Percentiles rank a stretch among this genome's conserved stretches.
Evolutionary conservation across 805 yeast genomes (phyloP).

Genomic region (Candida ipomoeae): DNA sequence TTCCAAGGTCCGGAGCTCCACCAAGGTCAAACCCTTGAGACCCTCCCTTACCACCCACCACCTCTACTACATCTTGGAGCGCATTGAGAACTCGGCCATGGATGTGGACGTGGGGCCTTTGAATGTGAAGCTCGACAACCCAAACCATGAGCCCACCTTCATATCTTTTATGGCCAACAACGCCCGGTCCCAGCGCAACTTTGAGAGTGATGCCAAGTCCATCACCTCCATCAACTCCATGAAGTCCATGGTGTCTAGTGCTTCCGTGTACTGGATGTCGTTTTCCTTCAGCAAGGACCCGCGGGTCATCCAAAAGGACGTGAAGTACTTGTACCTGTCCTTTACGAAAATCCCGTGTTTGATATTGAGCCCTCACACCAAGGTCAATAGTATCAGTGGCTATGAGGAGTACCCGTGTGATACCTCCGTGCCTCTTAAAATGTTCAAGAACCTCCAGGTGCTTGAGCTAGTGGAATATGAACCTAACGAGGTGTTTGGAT

Average conservation of each 20-base stretch:
- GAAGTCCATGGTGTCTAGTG: slow-evolving; percentile 45
- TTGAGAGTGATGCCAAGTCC: slow-evolving; percentile 44
- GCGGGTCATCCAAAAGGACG: slow-evolving; percentile 45
- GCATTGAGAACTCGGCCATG: slow-evolving; percentile 46
- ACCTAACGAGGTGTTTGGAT: slow-evolving; percentile 62
- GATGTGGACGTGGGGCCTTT: slow-evolving; percentile 59
- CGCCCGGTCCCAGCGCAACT: slow-evolving; percentile 39
- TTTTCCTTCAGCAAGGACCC: slow-evolving; percentile 37
- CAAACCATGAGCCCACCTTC: slow-evolving; percentile 49
- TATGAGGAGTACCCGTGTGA: slow-evolving; percentile 72
- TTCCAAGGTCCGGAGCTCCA: slow-evolving; percentile 31
- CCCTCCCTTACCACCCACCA: slow-evolving; percentile 60
- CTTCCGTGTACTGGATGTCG: slow-evolving; percentile 39
- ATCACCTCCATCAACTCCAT: slow-evolving; percentile 57
- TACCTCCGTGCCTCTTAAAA: slow-evolving; percentile 59
- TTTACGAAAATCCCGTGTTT: slow-evolving; percentile 65
- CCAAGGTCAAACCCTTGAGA: slow-evolving; percentile 48
- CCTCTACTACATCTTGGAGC: slow-evolving; percentile 55
- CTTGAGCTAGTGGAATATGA: slow-evolving; percentile 57
- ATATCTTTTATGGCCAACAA: slow-evolving; percentile 59
- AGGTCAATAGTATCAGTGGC: slow-evolving; percentile 52
- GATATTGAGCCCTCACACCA: slow-evolving; percentile 55
- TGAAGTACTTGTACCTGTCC: slow-evolving; percentile 55
- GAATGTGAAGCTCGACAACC: slow-evolving; percentile 54
- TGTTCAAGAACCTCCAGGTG: slow-evolving; percentile 60